A percentile compares a stretch with the other conserved stretches of the same genome.
These are phyloP conservation scores for Penicillium robsamsonii DNA, from an alignment of 495 filamentous ascomycete genomes.

Conservation along the genomic window DNA sequence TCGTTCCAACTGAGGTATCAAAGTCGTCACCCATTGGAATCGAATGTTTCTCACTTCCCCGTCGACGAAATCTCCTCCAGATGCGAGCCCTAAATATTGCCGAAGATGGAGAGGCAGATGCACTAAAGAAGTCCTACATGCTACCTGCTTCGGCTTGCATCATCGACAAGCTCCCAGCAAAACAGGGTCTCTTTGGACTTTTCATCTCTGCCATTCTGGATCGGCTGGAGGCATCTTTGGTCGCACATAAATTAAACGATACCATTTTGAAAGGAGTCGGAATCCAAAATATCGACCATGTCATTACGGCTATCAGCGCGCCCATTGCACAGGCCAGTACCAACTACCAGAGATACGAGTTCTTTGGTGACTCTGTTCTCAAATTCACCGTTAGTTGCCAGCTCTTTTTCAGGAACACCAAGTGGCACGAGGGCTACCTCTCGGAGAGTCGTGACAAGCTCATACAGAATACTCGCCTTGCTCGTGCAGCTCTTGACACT, in stretches of 20 bases:
- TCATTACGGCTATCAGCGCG: constrained; percentile 72
- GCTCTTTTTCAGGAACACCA: constrained; percentile 61
- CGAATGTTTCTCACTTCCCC: constrained; percentile 31
- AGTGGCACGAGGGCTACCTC: constrained; percentile 79
- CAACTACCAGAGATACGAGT: constrained; percentile 87
- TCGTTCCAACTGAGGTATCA: constrained; percentile 2
- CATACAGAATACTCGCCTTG: constrained; percentile 71
- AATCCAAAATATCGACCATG: constrained; percentile 54
- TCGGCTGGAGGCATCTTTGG: constrained; percentile 60
- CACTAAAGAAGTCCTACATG: constrained; percentile 20
- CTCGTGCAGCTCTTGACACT: constrained; percentile 56
- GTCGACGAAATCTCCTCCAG: constrained; percentile 36
- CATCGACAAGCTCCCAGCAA: constrained; percentile 58
- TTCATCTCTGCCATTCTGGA: constrained; percentile 75
- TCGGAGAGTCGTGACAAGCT: constrained; percentile 64
- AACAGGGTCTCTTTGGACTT: constrained; percentile 62
- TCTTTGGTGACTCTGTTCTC: constrained; percentile 83
- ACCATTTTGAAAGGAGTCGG: constrained; percentile 56
- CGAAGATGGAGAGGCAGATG: constrained; percentile 13
- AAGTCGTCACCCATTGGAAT: constrained; percentile 19
- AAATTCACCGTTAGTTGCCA: constrained; percentile 71
- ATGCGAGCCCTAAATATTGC: constrained; percentile 12
- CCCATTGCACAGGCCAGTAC: constrained; percentile 57
- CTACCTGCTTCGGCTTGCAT: constrained; percentile 28
- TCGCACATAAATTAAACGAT: constrained; percentile 61